A percentile compares a stretch with the other conserved stretches of the same genome.
phyloP scores from a whole-genome alignment of 805 yeast genomes.

The Wickerhamiella galacta region DNA sequence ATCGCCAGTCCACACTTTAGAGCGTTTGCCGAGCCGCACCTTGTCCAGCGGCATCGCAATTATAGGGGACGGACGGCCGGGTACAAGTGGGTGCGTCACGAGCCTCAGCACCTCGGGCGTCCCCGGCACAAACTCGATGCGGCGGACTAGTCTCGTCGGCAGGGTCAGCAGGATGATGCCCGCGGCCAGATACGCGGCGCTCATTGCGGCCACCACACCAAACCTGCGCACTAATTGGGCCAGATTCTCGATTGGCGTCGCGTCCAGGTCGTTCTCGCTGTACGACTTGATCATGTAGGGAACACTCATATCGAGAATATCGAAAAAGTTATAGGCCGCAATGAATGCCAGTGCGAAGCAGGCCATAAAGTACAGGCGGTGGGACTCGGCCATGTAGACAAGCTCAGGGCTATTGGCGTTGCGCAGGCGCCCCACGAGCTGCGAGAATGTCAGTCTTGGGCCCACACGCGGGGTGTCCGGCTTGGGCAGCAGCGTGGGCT shows the following conservation, averaged over 20 bases:
- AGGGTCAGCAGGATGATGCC: slow-evolving; percentile 30
- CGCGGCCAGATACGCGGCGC: slow-evolving; percentile 26
- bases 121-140: slow-evolving; percentile 60
- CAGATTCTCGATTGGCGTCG: slow-evolving; percentile 25
- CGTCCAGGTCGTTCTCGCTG: slow-evolving; percentile 34
- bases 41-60: slow-evolving; percentile 44
- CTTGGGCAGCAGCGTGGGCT: slow-evolving; percentile 53
- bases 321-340: slow-evolving; percentile 44
- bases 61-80: slow-evolving; percentile 63
- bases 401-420: slow-evolving; percentile 48
- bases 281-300: slow-evolving; percentile 36
- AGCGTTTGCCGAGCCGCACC: slow-evolving; percentile 37
- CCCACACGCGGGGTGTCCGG: slow-evolving; percentile 68
- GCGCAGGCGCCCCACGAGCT: slow-evolving; percentile 42
- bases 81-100: slow-evolving; percentile 59
- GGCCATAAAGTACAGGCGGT: slow-evolving; percentile 52
- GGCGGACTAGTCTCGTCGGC: slow-evolving; percentile 55
- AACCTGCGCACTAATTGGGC: slow-evolving; percentile 23
- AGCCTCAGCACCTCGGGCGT: slow-evolving; percentile 37
- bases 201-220: slow-evolving; percentile 23
- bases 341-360: slow-evolving; percentile 55
- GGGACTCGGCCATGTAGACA: slow-evolving; percentile 73
- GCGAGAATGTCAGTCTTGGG: slow-evolving; percentile 35
- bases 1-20: slow-evolving; percentile 71
- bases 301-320: slow-evolving; percentile 38